Evolutionary conservation across 2,329 filamentous ascomycete genomes (phyloP).

Genomic region (Conoideocrella luteorostrata): DNA sequence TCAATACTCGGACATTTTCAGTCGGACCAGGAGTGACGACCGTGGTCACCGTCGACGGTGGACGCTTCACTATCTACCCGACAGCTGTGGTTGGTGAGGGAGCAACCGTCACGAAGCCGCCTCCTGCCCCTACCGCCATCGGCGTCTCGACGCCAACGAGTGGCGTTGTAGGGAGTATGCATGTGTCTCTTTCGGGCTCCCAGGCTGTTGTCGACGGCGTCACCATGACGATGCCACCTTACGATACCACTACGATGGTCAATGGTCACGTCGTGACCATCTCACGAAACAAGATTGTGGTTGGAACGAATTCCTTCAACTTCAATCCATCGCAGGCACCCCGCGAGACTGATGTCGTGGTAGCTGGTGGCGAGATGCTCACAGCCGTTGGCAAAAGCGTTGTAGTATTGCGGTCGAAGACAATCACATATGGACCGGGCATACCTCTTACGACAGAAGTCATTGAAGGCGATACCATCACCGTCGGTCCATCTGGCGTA

Average conservation of each 20-base stretch:
- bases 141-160: conserved; percentile 29
- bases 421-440: conserved; percentile 37
- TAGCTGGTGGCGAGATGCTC: conserved; percentile 42
- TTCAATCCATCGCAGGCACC: conserved; percentile 23
- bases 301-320: conserved; percentile 31
- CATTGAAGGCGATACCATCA: conserved; percentile 45
- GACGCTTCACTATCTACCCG: conserved; percentile 43
- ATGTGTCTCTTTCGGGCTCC: conserved; percentile 35
- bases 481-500: conserved; percentile 41
- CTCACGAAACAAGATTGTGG: conserved; percentile 26
- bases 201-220: conserved; percentile 36
- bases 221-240: conserved; percentile 33
- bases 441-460: conserved; percentile 28
- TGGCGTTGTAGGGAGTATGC: conserved; percentile 31
- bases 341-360: conserved; percentile 34
- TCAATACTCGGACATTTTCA: conserved; percentile 40
- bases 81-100: conserved; percentile 39
- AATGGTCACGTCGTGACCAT: conserved; percentile 27
- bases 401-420: conserved; percentile 35
- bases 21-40: conserved; percentile 31
- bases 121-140: conserved; percentile 22
- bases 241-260: conserved; percentile 28
- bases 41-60: conserved; percentile 33
- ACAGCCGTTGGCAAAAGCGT: conserved; percentile 36
- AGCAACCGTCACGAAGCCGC: conserved; percentile 36